Evolutionary conservation across 169 alveolate species (phyloP), one percentile per base, ranked within the genome.

Genomic region (Besnoitia besnoiti): DNA sequence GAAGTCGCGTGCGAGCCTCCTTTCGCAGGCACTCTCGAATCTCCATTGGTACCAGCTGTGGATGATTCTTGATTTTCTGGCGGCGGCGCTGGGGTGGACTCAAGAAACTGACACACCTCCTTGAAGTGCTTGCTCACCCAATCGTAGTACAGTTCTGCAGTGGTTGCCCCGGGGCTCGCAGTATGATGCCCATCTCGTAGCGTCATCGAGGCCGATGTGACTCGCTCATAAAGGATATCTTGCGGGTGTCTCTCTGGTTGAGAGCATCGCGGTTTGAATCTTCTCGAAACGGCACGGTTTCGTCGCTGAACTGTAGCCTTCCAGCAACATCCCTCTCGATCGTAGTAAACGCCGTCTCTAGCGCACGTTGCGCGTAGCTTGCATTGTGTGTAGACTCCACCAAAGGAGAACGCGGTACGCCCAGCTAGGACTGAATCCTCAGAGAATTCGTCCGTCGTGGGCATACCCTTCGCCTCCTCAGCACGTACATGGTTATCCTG

Each of bases 121-220:
- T 27, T 27, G 59, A 77, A 77, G 87, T 77, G 87, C 55, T 77
- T 77, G 87, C 87, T 40, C 33, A 39, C 87, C 87, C 87, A 77
- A 7, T 77, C 87, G 40, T 42, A 77, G 30, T 77, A 77, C 87
- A 77, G 47, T 1, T 19, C 19, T 30, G 87, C 87, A 1, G 59
- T 42, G 30, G 39, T 55, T 55, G 12, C 67, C 30, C 24, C 67
- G 67, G 67, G 67, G 24, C 24, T 21, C 30, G 12, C 24, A n/a
- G 30, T n/a, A 19, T 21, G 30, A 55, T 8, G 55, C 55, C 33
- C 12, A 3, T n/a, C 24, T 19, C 24, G 24, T 19, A n/a, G 24
- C 12, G n/a, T n/a, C 3, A n/a, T 19, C 67, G 67, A 21, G 27
- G 33, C 67, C 12, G 33, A 19, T 0, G 12, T 16, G 67, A 19